A percentile compares a stretch with the other conserved stretches of the same genome.
phyloP scores from a whole-genome alignment of 305 asterid species.

The Andrographis paniculata region DNA sequence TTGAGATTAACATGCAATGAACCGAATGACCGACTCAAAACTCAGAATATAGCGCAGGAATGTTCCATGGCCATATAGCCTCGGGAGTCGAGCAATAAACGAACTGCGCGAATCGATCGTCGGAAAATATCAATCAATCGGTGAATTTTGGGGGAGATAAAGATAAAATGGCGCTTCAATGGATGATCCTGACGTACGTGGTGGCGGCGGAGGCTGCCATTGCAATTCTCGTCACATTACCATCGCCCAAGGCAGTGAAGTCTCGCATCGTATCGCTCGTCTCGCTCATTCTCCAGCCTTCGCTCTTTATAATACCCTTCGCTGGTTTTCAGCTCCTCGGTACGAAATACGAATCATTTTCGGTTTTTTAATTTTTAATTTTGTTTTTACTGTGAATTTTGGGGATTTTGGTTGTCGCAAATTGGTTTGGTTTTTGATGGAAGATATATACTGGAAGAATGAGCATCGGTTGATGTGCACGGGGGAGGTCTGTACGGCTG shows the following conservation, averaged over 20 bases:
- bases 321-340: slow-evolving; percentile 89
- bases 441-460: slow-evolving; percentile 87
- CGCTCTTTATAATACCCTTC: slow-evolving; percentile 69
- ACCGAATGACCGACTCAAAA: not conserved
- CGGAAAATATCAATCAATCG: not conserved
- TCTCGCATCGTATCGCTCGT: slow-evolving; percentile 61
- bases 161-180: slow-evolving; percentile 68
- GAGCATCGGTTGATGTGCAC: slow-evolving; percentile 85
- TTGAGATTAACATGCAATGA: too few species aligned
- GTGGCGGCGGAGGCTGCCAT: slow-evolving; percentile 86
- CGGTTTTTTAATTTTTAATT: slow-evolving; percentile 3
- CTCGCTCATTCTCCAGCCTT: slow-evolving; percentile 72
- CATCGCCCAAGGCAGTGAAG: slow-evolving; percentile 62
- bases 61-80: slow-evolving; percentile 1
- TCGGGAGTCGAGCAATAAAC: slow-evolving; percentile 5
- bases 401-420: slow-evolving; percentile 1
- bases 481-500: slow-evolving; percentile 82
- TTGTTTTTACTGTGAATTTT: not conserved
- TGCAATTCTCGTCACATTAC: slow-evolving; percentile 62
- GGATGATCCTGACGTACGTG: slow-evolving; percentile 78
- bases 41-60: not conserved
- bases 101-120: not conserved
- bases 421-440: not conserved
- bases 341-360: slow-evolving; percentile 14
- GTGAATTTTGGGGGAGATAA: not conserved